phyloP scores from a whole-genome alignment of 106 monocot genomes.

The Dioscorea alata region DNA sequence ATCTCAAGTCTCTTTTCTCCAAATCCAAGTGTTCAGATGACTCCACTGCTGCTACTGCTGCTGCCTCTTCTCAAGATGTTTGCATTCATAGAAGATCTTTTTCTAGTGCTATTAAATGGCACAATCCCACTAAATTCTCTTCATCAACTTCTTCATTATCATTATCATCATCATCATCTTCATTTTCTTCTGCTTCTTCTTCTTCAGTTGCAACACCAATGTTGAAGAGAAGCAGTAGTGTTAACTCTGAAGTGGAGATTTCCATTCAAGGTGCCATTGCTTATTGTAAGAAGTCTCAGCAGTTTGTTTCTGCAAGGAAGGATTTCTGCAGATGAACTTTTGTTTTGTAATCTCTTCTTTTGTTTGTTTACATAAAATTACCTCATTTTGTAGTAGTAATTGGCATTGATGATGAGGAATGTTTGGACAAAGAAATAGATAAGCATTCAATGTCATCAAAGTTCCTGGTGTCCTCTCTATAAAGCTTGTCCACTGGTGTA shows the following conservation, averaged over 20 bases:
- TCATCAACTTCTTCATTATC: constrained; percentile 23
- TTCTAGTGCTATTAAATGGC: constrained; percentile 36
- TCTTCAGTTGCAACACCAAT: constrained; percentile 12
- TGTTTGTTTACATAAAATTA: too few relatives aligned
- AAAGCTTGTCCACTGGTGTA: too few relatives aligned
- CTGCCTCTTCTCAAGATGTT: constrained; percentile 31
- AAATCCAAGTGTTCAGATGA: constrained; percentile 22
- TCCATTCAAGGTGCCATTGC: constrained; percentile 72
- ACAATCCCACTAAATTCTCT: constrained; percentile 2
- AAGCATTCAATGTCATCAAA: too few relatives aligned
- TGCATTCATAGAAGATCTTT: constrained; percentile 31
- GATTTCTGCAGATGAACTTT: not conserved
- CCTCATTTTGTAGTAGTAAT: too few relatives aligned
- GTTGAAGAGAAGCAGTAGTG: constrained; percentile 64
- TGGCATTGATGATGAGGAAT: too few relatives aligned
- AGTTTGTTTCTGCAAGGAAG: constrained; percentile 22
- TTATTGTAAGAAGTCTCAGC: constrained; percentile 62
- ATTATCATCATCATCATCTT: constrained; percentile 15
- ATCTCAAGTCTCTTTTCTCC: constrained; percentile 44
- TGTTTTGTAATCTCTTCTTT: too few relatives aligned
- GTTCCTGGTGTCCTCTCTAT: too few relatives aligned
- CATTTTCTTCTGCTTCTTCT: not conserved
- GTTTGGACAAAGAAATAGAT: too few relatives aligned
- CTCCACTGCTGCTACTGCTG: constrained; percentile 1
- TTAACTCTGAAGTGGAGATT: constrained; percentile 50